These are phyloP conservation scores for Irpex sp. DNA, from an alignment of 1,284 basidiomycete genomes.

Conservation along the genomic window DNA sequence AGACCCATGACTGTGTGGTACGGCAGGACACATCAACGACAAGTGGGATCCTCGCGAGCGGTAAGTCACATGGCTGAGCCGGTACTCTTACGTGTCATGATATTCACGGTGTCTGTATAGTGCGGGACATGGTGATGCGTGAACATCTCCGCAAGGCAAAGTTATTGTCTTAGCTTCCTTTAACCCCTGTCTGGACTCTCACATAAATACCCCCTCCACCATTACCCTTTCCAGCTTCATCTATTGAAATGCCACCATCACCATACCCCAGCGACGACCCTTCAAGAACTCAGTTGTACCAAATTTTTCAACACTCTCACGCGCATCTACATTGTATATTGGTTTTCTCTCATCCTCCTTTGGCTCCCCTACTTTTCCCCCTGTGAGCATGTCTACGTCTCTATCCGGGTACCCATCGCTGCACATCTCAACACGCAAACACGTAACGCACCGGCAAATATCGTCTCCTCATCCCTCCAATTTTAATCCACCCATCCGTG, in stretches of 20 bases:
- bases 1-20: neutral
- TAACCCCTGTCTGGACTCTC: neutral
- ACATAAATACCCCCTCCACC: neutral
- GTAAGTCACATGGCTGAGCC: conserved; percentile 33
- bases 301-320: neutral
- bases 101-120: conserved; percentile 27
- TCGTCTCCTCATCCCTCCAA: neutral
- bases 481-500: neutral
- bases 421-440: too few relatives aligned
- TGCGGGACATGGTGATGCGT: conserved; percentile 68
- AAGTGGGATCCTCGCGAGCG: conserved; percentile 72
- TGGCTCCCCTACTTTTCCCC: neutral
- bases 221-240: neutral
- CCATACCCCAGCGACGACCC: neutral
- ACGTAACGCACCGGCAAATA: too few relatives aligned
- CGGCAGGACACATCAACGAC: conserved; percentile 67
- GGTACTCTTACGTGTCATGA: neutral
- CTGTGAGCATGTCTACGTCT: neutral
- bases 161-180: conserved; percentile 19
- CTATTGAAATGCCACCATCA: neutral
- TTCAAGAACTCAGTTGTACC: neutral
- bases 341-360: neutral
- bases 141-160: conserved; percentile 46
- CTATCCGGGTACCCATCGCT: neutral
- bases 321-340: neutral